These are phyloP conservation scores for Venturia oleaginea DNA, from an alignment of 2,329 filamentous ascomycete species.

Conservation along the genomic window DNA sequence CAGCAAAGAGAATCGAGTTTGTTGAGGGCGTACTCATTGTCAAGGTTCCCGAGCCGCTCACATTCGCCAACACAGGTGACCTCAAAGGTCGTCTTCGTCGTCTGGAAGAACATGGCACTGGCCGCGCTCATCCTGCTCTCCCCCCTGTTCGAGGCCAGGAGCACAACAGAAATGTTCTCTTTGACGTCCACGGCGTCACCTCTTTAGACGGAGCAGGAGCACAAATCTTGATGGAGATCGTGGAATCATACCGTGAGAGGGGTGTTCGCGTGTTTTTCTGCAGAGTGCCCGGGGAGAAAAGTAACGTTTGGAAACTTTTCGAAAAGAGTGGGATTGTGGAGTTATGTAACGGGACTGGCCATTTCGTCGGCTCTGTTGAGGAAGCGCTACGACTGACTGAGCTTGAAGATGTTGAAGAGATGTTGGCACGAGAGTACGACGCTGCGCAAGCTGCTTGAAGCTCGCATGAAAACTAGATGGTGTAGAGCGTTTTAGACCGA, in stretches of 20 bases:
- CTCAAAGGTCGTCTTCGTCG: slow-evolving; percentile 74
- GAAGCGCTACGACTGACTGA: slow-evolving; percentile 78
- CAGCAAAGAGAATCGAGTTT: slow-evolving; percentile 69
- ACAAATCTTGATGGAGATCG: slow-evolving; percentile 86
- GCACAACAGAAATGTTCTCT: slow-evolving; percentile 85
- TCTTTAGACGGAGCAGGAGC: slow-evolving; percentile 87
- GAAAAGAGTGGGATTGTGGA: slow-evolving; percentile 75
- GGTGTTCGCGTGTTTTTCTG: slow-evolving; percentile 73
- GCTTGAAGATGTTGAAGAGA: slow-evolving; percentile 47
- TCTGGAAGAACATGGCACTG: slow-evolving; percentile 85
- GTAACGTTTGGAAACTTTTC: slow-evolving; percentile 62
- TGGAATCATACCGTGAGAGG: slow-evolving; percentile 65
- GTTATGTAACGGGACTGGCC: slow-evolving; percentile 62
- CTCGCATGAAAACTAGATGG: background rate
- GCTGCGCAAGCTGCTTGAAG: slow-evolving; percentile 6
- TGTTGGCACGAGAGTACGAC: slow-evolving; percentile 7
- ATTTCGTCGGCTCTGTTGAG: slow-evolving; percentile 76
- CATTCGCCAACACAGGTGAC: slow-evolving; percentile 93
- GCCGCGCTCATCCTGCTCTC: slow-evolving; percentile 73
- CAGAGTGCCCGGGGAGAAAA: slow-evolving; percentile 40
- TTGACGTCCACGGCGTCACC: slow-evolving; percentile 96
- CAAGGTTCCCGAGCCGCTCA: slow-evolving; percentile 93
- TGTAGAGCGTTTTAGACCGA: background rate
- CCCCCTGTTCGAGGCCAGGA: slow-evolving; percentile 69
- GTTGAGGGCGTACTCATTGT: slow-evolving; percentile 89